phyloP scores from a whole-genome alignment of 352 stramenopile species.

The Blastocystis sp. region DNA sequence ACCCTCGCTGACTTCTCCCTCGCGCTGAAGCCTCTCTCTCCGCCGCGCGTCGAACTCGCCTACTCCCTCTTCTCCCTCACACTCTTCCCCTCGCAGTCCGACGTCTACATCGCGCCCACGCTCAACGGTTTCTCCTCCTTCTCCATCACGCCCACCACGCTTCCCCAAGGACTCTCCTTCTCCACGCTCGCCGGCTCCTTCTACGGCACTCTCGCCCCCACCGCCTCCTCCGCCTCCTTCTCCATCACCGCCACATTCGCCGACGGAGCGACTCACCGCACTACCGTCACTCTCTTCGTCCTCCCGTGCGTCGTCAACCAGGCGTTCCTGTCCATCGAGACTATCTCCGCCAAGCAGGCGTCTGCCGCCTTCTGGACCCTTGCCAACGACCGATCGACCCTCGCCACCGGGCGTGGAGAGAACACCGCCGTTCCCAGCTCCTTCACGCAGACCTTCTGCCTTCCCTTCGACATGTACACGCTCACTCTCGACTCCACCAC shows the following conservation, averaged over 20 bases:
- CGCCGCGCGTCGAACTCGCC: background rate
- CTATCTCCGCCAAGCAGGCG: background rate
- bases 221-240: background rate
- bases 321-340: background rate
- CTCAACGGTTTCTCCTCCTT: slow-evolving; percentile 12
- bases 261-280: background rate
- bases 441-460: background rate
- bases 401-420: background rate
- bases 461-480: background rate
- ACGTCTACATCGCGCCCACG: slow-evolving; percentile 9
- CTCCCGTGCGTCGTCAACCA: background rate
- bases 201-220: background rate
- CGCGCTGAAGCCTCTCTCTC: background rate
- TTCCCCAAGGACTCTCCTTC: slow-evolving; percentile 20
- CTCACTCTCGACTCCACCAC: background rate
- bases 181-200: slow-evolving; percentile 13
- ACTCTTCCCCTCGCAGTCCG: background rate
- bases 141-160: background rate
- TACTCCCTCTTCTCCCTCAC: background rate
- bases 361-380: background rate
- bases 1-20: slow-evolving; percentile 7
- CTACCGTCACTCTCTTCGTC: background rate
- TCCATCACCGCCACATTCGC: background rate
- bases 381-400: background rate
- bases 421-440: background rate